Base-by-base conservation (phyloP, 163 green algal species). In the Botryococcus braunii region DNA sequence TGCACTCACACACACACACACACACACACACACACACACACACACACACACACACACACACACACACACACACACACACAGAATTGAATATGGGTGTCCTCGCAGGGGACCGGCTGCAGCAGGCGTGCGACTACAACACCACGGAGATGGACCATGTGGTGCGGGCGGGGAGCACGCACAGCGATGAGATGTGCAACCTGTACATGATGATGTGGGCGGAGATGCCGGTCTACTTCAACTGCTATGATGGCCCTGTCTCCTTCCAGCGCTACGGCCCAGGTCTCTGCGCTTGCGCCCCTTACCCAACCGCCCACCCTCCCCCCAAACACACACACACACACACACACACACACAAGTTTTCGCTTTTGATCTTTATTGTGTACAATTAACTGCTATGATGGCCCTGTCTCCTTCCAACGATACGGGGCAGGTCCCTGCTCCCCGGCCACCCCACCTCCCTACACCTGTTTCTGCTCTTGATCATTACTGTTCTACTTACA, bases 101-200 rank as follows among this genome's bases (percentile, higher is more conserved):
- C 46, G 81, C 89, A 4, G 89, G 89, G 0, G 87, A 95, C 65
- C 61, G 34, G 0, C 74, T 96, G 60, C 77, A 81, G 35, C 78
- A 79, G 27, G 89, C 87, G 0, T 96, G 90, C 73, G 77, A 86
- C 47, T 97, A 92, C 64, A 71, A 96, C 77, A 89, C 85, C 2
- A 72, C 48, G 3, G 62, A 70, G 38, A 29, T 29, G 2, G 37
- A 47, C 29, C 7, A 64, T 27, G 35, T 37, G 8, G 60, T 55
- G 27, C 36, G 41, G 29, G 73, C 73, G 40, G 73, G 73, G 5
- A 41, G 55, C 25, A 72, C 68, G 29, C 69, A 74, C 58, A 38
- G 72, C 40, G 48, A 94, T 62, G 90, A 96, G 72, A 95, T 96
- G 90, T 95, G 90, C 77, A 95, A 96, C 79, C 76, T 95, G 57